Conservation (phyloP, 306 rosid genomes). For the Lathyrus oleraceus region DNA sequence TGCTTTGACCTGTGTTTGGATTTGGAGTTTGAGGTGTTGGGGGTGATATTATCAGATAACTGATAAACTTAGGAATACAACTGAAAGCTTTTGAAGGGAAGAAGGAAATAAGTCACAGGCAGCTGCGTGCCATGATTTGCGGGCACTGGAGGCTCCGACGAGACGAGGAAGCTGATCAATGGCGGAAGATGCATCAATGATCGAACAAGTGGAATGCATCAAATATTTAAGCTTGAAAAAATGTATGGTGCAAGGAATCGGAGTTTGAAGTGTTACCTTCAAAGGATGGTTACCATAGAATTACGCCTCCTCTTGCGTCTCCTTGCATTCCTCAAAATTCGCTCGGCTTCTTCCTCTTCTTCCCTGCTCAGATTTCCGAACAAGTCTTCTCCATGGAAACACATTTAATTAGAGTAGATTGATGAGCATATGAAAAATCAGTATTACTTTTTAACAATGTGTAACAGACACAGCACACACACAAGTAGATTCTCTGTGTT, state of each 20-base stretch:
- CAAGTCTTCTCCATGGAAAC: conserved; percentile 42
- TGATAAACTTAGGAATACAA: neutral
- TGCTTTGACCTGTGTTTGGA: neutral
- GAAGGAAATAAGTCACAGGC: neutral
- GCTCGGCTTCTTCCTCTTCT: conserved; percentile 66
- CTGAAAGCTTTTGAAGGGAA: neutral
- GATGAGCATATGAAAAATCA: neutral
- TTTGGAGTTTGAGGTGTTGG: neutral
- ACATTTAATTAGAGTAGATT: conserved; percentile 13
- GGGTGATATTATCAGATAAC: neutral
- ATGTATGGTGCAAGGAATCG: neutral
- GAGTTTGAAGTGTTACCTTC: conserved; percentile 53
- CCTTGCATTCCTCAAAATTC: conserved; percentile 82
- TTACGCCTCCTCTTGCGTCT: conserved; percentile 80
- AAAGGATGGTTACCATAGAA: conserved; percentile 59
- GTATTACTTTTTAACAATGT: conserved; percentile 1
- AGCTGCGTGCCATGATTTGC: neutral
- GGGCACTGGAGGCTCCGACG: neutral
- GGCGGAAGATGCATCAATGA: conserved; percentile 1
- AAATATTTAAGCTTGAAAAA: neutral
- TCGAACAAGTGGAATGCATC: neutral
- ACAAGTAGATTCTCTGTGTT: neutral
- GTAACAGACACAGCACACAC: neutral
- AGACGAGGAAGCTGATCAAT: neutral
- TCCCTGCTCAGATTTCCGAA: conserved; percentile 50